Evolutionary conservation across 2,329 filamentous ascomycete genomes (phyloP).

Genomic region (Zasmidium angulare): DNA sequence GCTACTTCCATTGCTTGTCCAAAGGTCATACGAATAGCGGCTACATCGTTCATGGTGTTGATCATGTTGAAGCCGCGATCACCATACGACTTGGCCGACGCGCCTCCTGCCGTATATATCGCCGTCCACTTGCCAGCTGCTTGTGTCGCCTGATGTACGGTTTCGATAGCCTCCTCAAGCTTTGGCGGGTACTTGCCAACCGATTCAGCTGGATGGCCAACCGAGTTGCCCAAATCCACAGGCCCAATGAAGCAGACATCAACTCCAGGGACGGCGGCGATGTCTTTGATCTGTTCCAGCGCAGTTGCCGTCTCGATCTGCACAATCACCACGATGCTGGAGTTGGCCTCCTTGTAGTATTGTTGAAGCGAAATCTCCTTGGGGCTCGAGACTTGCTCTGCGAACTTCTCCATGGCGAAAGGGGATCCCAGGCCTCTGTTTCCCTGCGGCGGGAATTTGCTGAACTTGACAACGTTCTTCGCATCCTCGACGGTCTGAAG

Average conservation of each 20-base stretch:
- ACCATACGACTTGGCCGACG: conserved; percentile 52
- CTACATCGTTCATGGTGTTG: conserved; percentile 37
- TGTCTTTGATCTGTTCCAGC: conserved; percentile 45
- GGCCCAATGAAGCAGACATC: conserved; percentile 54
- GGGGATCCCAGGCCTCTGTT: conserved; percentile 58
- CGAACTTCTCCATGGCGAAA: conserved; percentile 45
- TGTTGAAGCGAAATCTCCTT: conserved; percentile 34
- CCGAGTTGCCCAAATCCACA: conserved; percentile 59
- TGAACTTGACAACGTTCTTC: conserved; percentile 49
- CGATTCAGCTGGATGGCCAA: conserved; percentile 52
- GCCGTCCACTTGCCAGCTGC: conserved; percentile 54
- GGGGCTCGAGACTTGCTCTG: conserved; percentile 21
- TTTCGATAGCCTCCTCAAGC: conserved; percentile 52
- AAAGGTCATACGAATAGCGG: conserved; percentile 30
- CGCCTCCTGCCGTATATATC: conserved; percentile 56
- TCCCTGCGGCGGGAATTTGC: conserved; percentile 58
- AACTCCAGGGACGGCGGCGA: conserved; percentile 52
- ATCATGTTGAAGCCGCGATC: conserved; percentile 58
- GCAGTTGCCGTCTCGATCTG: conserved; percentile 48
- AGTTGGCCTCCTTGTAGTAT: conserved; percentile 57
- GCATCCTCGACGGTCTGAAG: conserved; percentile 45
- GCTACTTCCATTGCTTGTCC: conserved; percentile 29
- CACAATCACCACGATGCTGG: conserved; percentile 50
- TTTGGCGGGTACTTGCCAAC: conserved; percentile 49
- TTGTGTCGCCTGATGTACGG: conserved; percentile 52